Percentiles rank a stretch among this genome's conserved stretches.
Conservation (phyloP, 108 stramenopile genomes). For the Mayamaea pseudoterrestris region DNA sequence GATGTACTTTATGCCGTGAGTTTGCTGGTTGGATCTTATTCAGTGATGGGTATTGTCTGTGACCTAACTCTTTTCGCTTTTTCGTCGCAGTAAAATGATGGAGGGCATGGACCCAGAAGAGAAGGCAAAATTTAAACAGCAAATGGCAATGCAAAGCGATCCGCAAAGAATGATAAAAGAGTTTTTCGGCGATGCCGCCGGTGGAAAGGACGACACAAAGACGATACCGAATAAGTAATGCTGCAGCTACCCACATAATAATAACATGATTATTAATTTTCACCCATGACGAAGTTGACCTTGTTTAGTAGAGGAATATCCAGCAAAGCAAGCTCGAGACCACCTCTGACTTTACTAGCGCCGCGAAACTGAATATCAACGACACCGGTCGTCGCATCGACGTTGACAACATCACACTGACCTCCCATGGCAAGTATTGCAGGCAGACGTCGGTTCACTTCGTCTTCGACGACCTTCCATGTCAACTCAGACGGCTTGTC, state of each 20-base stretch:
- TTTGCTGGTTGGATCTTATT: no score
- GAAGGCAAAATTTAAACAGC: slow-evolving; percentile 71
- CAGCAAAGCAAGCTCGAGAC: slow-evolving; percentile 66
- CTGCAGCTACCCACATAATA: no score
- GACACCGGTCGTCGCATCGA: slow-evolving; percentile 49
- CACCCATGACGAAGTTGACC: background rate
- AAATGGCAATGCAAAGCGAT: slow-evolving; percentile 80
- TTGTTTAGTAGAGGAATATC: slow-evolving; percentile 36
- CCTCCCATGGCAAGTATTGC: slow-evolving; percentile 85
- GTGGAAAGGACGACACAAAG: slow-evolving; percentile 24
- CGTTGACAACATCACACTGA: slow-evolving; percentile 37
- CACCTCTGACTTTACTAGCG: slow-evolving; percentile 57
- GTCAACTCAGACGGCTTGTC: slow-evolving; percentile 37
- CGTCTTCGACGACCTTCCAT: slow-evolving; percentile 44
- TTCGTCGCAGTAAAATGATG: slow-evolving; percentile 88
- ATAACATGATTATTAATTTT: no score
- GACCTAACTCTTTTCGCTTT: no score
- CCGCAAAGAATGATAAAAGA: slow-evolving; percentile 74
- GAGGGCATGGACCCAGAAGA: slow-evolving; percentile 78
- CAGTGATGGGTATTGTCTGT: no score
- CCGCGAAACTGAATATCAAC: slow-evolving; percentile 67
- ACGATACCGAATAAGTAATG: no score
- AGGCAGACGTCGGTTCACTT: slow-evolving; percentile 51
- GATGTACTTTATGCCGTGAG: slow-evolving; percentile 83
- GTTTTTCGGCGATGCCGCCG: slow-evolving; percentile 54